A percentile compares a stretch with the other conserved stretches of the same genome.
Evolutionary conservation across 106 monocot genomes (phyloP).

Genomic region (Apostasia ramifera): DNA sequence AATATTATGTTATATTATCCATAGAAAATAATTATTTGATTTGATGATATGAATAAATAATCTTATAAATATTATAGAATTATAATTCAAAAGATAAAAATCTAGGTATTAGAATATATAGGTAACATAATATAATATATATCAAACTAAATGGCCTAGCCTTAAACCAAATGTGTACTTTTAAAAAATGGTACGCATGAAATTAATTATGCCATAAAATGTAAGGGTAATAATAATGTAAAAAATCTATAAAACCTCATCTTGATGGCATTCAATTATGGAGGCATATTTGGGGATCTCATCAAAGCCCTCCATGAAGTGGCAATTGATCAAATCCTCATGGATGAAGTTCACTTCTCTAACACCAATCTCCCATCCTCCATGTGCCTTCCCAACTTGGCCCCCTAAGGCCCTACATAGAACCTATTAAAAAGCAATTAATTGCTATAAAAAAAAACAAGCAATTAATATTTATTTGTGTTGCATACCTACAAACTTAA

Average conservation of each 20-base stretch:
- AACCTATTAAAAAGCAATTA: slow-evolving; percentile 15
- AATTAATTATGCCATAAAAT: not conserved
- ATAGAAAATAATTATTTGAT: too few species aligned
- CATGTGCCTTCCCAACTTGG: slow-evolving; percentile 29
- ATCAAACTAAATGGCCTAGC: not conserved
- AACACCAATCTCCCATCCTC: slow-evolving; percentile 45
- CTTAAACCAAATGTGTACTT: too few species aligned
- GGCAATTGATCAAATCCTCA: slow-evolving; percentile 9
- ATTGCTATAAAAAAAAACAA: too few species aligned
- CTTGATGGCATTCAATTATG: slow-evolving; percentile 73
- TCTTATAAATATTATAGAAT: too few species aligned
- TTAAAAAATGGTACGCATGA: not conserved
- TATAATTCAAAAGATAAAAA: too few species aligned
- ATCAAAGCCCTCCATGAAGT: slow-evolving; percentile 18
- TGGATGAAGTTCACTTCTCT: slow-evolving; percentile 26
- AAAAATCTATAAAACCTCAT: slow-evolving; percentile 45
- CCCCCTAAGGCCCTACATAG: slow-evolving; percentile 56
- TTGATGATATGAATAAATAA: too few species aligned
- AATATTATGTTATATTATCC: too few species aligned
- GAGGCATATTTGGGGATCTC: slow-evolving; percentile 21
- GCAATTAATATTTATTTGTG: too few species aligned
- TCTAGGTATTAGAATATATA: too few species aligned
- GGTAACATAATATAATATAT: too few species aligned
- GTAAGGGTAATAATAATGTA: not conserved
- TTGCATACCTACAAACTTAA: too few species aligned